Percentiles rank a stretch among this genome's conserved stretches.
Evolutionary conservation across 164 flowering plant species (phyloP).

Genomic region (Tinospora cordifolia): DNA sequence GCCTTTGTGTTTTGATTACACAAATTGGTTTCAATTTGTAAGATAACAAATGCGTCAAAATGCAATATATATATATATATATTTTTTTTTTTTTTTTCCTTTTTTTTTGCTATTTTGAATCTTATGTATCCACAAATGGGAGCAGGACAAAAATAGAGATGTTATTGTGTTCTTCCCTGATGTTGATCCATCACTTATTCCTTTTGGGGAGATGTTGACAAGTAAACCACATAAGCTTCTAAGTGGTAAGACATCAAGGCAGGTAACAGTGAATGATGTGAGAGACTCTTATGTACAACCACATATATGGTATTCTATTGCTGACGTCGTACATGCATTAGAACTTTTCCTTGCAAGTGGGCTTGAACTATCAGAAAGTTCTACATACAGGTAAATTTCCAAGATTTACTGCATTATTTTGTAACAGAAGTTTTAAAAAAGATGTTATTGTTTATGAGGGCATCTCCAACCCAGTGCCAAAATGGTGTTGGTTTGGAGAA

Average conservation of each 20-base stretch:
- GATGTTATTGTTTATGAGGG: neutral
- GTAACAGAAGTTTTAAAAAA: neutral
- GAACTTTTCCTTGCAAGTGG: conserved; percentile 52
- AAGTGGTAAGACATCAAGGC: conserved; percentile 19
- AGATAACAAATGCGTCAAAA: neutral
- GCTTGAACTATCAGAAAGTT: conserved; percentile 38
- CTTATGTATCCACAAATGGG: neutral
- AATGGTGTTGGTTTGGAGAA: no score
- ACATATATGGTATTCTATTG: conserved; percentile 65
- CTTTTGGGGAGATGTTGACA: conserved; percentile 13
- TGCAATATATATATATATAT: no score
- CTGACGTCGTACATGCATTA: conserved; percentile 55
- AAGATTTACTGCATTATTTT: neutral
- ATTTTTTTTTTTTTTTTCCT: no score
- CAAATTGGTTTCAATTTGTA: neutral
- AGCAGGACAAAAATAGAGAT: conserved; percentile 76
- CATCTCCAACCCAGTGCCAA: no score
- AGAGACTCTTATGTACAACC: conserved; percentile 45
- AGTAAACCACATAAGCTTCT: conserved; percentile 9
- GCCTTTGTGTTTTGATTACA: neutral
- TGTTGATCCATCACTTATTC: conserved; percentile 46
- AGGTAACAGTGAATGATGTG: conserved; percentile 18
- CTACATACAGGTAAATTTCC: conserved; percentile 47
- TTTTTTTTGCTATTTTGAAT: neutral
- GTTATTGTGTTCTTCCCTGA: conserved; percentile 75